Conservation (phyloP, 2,329 filamentous ascomycete species). For the Colletotrichum paranaense region DNA sequence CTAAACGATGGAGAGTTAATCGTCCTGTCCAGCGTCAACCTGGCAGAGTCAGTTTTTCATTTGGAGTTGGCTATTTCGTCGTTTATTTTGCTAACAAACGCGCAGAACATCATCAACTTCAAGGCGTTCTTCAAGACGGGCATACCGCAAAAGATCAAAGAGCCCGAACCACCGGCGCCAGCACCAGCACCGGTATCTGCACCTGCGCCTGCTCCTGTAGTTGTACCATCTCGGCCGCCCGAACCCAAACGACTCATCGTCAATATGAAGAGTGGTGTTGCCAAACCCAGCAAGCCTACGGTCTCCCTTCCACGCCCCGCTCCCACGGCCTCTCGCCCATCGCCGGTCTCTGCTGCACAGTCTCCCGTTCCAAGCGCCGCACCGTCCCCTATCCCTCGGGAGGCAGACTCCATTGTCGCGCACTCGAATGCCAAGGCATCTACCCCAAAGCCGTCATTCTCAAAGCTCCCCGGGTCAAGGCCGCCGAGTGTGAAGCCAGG, state of each 20-base stretch:
- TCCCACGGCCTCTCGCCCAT: slow-evolving; percentile 14
- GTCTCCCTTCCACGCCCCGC: slow-evolving; percentile 21
- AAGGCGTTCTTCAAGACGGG: slow-evolving; percentile 50
- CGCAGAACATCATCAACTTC: slow-evolving; percentile 51
- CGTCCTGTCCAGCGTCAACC: slow-evolving; percentile 48
- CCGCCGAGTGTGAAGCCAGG: slow-evolving; percentile 6
- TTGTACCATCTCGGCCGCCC: slow-evolving; percentile 19
- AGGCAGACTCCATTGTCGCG: slow-evolving; percentile 35
- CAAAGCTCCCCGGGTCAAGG: background rate
- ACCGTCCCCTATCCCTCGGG: slow-evolving; percentile 23
- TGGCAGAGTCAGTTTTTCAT: slow-evolving; percentile 46
- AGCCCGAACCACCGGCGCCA: slow-evolving; percentile 35
- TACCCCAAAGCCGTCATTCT: background rate
- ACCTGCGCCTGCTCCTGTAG: background rate
- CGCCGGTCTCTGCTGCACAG: slow-evolving; percentile 8
- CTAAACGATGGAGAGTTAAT: slow-evolving; percentile 54
- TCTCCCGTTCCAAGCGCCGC: slow-evolving; percentile 18
- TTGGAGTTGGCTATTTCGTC: background rate
- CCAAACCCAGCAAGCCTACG: slow-evolving; percentile 49
- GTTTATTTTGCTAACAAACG: slow-evolving; percentile 29
- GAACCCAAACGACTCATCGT: slow-evolving; percentile 44
- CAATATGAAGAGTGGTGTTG: slow-evolving; percentile 46
- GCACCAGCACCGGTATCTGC: background rate
- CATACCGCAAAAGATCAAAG: slow-evolving; percentile 17
- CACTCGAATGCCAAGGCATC: slow-evolving; percentile 18